Base-by-base conservation (phyloP, 1,139 yeast species). In the Pichia sp. region DNA sequence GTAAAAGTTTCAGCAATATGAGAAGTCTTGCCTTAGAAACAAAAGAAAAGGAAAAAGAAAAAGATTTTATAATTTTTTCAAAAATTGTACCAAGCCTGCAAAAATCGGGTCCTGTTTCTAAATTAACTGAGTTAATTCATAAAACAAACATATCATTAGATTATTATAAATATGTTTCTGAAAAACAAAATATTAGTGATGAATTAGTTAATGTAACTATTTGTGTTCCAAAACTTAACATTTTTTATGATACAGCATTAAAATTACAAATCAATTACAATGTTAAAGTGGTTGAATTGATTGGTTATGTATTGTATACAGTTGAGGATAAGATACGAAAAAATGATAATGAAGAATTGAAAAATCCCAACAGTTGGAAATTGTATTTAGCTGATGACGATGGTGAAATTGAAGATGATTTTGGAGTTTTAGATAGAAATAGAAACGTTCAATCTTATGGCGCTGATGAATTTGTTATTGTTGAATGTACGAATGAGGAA, bases 351-450 rank as follows among this genome's bases (percentile, higher is more conserved):
- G 26, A 38, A 20, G 30, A 30, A 10, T 16, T 16, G 16, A 12
- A 26, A 41, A 73, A 81, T 51, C 85, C 87, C 0, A 82, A 82
- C 56, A 66, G 67, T 42, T 84, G 87, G 82, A 68, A 80, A 43
- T 55, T 83, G n/a, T 83, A 80, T 48, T 64, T 83, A 37, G 84
- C 80, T 1, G 94, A 84, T 58, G 92, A 83, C 49, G 90, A 82
- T 58, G 92, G 92, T 7, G 89, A 83, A 46, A 76, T 80, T n/a
- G 82, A 80, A 54, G 80, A 74, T 40, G 76, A 82, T 26, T 83
- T 84, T 67, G 92, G 92, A 3, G 70, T 80, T 4, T 65, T 84
- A 44, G 83, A 78, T 40, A 66, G 90, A 52, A 67, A 73, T 0
- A 69, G 83, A 45, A 52, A 64, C 4, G 65, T 82, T 31, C 64